Conservation (phyloP, 2,329 filamentous ascomycete species). For the Ciborinia camelliae region DNA sequence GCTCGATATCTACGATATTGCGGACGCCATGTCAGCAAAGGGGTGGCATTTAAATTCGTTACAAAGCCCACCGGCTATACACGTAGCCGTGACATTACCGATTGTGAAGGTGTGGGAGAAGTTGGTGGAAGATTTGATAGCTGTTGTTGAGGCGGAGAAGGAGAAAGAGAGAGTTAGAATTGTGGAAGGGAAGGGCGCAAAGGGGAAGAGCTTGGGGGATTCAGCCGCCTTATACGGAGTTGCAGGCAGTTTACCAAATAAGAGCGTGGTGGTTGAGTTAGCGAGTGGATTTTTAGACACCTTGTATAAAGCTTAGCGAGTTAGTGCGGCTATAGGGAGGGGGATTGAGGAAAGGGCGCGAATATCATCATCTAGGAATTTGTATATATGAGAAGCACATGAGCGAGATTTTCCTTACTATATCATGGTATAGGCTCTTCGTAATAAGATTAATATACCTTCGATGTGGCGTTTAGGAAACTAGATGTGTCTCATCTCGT, state of each 20-base stretch:
- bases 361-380: neutral
- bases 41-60: slow-evolving; percentile 97
- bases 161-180: slow-evolving; percentile 74
- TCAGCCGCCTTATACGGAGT: slow-evolving; percentile 90
- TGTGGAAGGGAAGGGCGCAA: slow-evolving; percentile 63
- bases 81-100: slow-evolving; percentile 88
- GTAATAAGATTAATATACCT: neutral
- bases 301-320: slow-evolving; percentile 72
- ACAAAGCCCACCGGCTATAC: slow-evolving; percentile 86
- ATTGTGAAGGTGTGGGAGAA: slow-evolving; percentile 77
- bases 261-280: slow-evolving; percentile 87
- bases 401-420: neutral
- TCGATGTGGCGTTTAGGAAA: neutral
- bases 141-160: slow-evolving; percentile 66
- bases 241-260: slow-evolving; percentile 90
- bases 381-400: neutral
- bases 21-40: slow-evolving; percentile 76
- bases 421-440: neutral
- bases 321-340: neutral
- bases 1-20: slow-evolving; percentile 92
- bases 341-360: neutral
- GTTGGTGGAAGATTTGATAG: slow-evolving; percentile 69
- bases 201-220: slow-evolving; percentile 70
- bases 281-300: slow-evolving; percentile 90
- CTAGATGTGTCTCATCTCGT: neutral